phyloP scores from a whole-genome alignment of 2,329 filamentous ascomycete species.

The Penicillium sp. region DNA sequence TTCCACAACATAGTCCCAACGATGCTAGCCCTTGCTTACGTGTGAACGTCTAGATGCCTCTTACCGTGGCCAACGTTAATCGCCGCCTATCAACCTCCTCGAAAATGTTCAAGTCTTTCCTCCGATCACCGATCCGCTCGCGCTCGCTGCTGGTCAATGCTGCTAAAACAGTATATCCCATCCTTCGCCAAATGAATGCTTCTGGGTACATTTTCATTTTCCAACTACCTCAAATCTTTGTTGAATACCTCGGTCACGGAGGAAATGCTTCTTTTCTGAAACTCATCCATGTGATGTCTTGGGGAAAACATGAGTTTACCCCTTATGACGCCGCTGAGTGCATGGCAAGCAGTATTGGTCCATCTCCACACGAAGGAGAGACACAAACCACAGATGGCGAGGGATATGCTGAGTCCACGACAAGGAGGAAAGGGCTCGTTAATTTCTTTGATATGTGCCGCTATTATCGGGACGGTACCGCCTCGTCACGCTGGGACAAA shows the following conservation, averaged over 20 bases:
- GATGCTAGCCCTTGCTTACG: background rate
- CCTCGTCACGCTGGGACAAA: slow-evolving; percentile 55
- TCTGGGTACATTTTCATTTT: slow-evolving; percentile 63
- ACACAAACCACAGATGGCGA: slow-evolving; percentile 36
- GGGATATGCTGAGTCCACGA: slow-evolving; percentile 49
- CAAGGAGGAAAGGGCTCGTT: slow-evolving; percentile 43
- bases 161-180: slow-evolving; percentile 48
- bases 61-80: slow-evolving; percentile 49
- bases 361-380: slow-evolving; percentile 51
- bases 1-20: background rate
- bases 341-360: slow-evolving; percentile 59
- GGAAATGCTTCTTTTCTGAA: slow-evolving; percentile 56
- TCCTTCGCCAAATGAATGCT: slow-evolving; percentile 53
- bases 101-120: slow-evolving; percentile 58
- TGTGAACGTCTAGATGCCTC: slow-evolving; percentile 40
- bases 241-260: slow-evolving; percentile 51
- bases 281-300: slow-evolving; percentile 44
- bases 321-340: slow-evolving; percentile 48
- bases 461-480: slow-evolving; percentile 60
- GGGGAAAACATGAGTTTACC: slow-evolving; percentile 41
- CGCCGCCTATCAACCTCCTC: slow-evolving; percentile 48
- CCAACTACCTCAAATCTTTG: slow-evolving; percentile 53
- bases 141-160: slow-evolving; percentile 52
- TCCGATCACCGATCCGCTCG: slow-evolving; percentile 49
- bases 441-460: slow-evolving; percentile 58